Evolutionary conservation across 371 early-diverging fungal species (phyloP).

Genomic region (Mucor mucedo): DNA sequence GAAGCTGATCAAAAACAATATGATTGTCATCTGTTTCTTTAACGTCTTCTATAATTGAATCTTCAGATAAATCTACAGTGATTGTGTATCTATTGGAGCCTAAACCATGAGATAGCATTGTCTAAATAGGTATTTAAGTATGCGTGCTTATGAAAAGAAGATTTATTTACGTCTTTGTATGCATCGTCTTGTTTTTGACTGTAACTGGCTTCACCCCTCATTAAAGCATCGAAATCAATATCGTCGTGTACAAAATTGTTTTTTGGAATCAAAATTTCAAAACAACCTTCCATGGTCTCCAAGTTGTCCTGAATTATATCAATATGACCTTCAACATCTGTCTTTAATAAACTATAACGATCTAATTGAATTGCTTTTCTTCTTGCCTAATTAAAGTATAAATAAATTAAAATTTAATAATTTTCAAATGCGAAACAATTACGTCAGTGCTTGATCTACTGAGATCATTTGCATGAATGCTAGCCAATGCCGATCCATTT

Average conservation of each 20-base stretch:
- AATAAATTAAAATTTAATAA: neutral
- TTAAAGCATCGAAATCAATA: slow-evolving; percentile 42
- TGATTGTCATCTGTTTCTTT: slow-evolving; percentile 64
- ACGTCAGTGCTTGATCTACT: slow-evolving; percentile 29
- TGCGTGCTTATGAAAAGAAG: neutral
- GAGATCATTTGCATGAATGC: slow-evolving; percentile 30
- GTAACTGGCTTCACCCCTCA: slow-evolving; percentile 28
- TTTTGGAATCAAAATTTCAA: slow-evolving; percentile 64
- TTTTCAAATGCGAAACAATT: slow-evolving; percentile 5
- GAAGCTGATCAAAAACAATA: slow-evolving; percentile 63
- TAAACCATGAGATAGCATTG: slow-evolving; percentile 54
- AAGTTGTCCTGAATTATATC: slow-evolving; percentile 60
- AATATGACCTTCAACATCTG: slow-evolving; percentile 47
- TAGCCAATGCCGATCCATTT: slow-evolving; percentile 6
- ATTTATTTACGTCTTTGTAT: slow-evolving; percentile 32
- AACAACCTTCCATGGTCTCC: slow-evolving; percentile 59
- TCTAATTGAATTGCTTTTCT: slow-evolving; percentile 47
- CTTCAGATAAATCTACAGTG: slow-evolving; percentile 58
- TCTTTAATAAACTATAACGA: slow-evolving; percentile 45
- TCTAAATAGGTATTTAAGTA: slow-evolving; percentile 20
- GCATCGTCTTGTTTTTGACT: slow-evolving; percentile 3
- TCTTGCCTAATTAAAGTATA: slow-evolving; percentile 26
- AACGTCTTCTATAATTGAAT: slow-evolving; percentile 53
- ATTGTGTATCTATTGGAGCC: slow-evolving; percentile 69
- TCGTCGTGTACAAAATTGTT: slow-evolving; percentile 20